Evolutionary conservation across 2,329 filamentous ascomycete genomes (phyloP).

Genomic region (Epichloe hybrida): DNA sequence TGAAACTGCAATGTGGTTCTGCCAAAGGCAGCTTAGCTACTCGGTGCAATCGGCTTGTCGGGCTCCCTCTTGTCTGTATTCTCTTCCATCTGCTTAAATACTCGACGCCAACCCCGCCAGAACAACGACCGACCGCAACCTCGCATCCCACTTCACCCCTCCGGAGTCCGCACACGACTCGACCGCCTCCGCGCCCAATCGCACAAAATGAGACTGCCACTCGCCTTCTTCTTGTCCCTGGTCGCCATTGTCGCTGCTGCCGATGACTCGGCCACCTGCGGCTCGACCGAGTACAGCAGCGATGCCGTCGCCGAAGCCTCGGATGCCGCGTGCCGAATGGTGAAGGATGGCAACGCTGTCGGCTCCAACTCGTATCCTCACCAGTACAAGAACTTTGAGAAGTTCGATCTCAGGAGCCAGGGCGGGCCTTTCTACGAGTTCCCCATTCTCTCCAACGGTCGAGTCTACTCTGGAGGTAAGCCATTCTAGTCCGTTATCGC

Average conservation of each 20-base stretch:
- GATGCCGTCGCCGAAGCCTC: conserved; percentile 35
- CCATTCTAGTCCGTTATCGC: too few species aligned
- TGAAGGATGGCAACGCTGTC: conserved; percentile 23
- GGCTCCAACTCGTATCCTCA: conserved; percentile 38
- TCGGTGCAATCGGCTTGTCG: background rate
- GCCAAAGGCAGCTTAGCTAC: background rate
- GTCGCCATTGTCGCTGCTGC: conserved; percentile 6
- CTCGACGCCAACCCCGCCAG: background rate
- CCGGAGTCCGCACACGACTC: background rate
- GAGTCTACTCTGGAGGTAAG: conserved; percentile 42
- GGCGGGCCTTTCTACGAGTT: conserved; percentile 50
- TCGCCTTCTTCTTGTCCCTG: conserved; percentile 7
- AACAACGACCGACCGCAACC: background rate
- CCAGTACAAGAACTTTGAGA: conserved; percentile 48
- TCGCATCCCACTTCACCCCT: background rate
- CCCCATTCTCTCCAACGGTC: conserved; percentile 36
- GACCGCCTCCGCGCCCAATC: background rate
- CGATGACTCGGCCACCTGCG: conserved; percentile 31
- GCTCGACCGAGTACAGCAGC: conserved; percentile 32
- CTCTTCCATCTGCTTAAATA: background rate
- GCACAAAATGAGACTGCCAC: conserved; percentile 1
- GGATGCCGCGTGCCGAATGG: conserved; percentile 36
- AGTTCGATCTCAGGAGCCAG: conserved; percentile 43
- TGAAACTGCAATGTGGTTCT: background rate
- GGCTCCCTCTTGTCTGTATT: background rate